These are phyloP conservation scores for Parasarocladium wereldwijsianum DNA, from an alignment of 2,329 filamentous ascomycete genomes.

Conservation along the genomic window DNA sequence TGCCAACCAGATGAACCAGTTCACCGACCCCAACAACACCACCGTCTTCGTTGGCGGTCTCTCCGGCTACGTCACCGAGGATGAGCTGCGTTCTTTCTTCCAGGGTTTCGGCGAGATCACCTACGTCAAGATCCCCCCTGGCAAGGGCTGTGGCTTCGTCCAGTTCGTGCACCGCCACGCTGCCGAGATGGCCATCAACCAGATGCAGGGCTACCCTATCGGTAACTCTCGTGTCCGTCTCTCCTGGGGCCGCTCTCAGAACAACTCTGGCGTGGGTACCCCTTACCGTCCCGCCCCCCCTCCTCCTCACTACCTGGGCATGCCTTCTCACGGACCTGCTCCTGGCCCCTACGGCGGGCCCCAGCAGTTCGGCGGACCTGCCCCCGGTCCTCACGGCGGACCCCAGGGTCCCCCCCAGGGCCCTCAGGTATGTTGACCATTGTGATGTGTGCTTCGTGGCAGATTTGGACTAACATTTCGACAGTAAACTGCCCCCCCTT, in stretches of 20 bases:
- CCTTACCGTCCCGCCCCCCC: conserved; percentile 87
- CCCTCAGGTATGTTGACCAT: conserved; percentile 19
- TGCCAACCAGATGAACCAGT: conserved; percentile 76
- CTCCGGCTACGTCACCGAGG: conserved; percentile 95
- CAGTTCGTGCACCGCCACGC: conserved; percentile 98
- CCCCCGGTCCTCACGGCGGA: conserved; percentile 15
- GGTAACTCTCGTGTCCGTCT: conserved; percentile 95
- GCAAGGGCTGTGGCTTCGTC: conserved; percentile 97
- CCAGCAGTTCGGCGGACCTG: conserved; percentile 30
- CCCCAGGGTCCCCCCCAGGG: conserved; percentile 22
- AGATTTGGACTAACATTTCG: background rate
- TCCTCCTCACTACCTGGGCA: conserved; percentile 39
- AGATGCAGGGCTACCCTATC: conserved; percentile 99
- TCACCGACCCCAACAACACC: conserved; percentile 98
- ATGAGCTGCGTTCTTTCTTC: conserved; percentile 99
- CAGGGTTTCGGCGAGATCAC: conserved; percentile 99
- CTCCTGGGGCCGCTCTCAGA: conserved; percentile 95
- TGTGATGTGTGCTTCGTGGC: conserved; percentile 20
- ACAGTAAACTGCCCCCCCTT: background rate
- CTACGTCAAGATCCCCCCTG: conserved; percentile 98
- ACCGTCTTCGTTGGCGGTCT: conserved; percentile 96
- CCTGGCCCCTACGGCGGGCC: conserved; percentile 31
- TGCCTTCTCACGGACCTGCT: conserved; percentile 23
- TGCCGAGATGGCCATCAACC: conserved; percentile 99
- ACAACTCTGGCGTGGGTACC: conserved; percentile 96